Evolutionary conservation across 805 yeast species (phyloP).

Genomic region (Hanseniaspora singularis): DNA sequence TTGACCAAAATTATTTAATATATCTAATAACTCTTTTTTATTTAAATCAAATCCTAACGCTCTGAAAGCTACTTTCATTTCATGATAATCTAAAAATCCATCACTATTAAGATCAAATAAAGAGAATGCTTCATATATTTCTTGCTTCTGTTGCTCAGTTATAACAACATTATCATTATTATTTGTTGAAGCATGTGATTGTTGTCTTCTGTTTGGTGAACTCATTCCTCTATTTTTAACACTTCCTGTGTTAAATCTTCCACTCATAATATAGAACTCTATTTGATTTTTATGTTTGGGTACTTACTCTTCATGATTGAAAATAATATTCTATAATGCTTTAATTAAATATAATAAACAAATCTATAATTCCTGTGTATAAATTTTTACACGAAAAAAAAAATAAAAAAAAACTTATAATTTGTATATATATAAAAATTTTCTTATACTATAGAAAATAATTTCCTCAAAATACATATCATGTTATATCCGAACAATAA

Average conservation of each 20-base stretch:
- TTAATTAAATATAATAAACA: too few relatives aligned
- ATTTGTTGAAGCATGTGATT: neutral
- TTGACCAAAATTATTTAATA: slow-evolving; percentile 70
- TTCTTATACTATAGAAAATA: too few relatives aligned
- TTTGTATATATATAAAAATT: too few relatives aligned
- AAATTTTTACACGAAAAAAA: too few relatives aligned
- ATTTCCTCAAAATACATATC: too few relatives aligned
- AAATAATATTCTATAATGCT: too few relatives aligned
- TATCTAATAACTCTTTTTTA: slow-evolving; percentile 59
- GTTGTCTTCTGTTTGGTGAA: slow-evolving; percentile 11
- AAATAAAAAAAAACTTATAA: too few relatives aligned
- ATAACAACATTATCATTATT: neutral
- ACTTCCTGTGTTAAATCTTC: slow-evolving; percentile 1
- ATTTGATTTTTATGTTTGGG: too few relatives aligned
- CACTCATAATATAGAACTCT: slow-evolving; percentile 6
- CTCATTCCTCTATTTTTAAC: neutral
- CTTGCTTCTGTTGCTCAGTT: slow-evolving; percentile 26
- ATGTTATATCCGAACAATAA: too few relatives aligned
- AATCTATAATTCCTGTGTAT: too few relatives aligned
- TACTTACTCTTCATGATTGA: too few relatives aligned
- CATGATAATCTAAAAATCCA: slow-evolving; percentile 84
- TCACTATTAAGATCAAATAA: slow-evolving; percentile 88
- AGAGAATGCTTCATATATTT: slow-evolving; percentile 82
- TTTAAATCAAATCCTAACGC: slow-evolving; percentile 84
- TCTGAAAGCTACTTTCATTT: slow-evolving; percentile 80